Evolutionary conservation across 176 grass and related monocot genomes (phyloP).

Genomic region (Thinopyrum elongatum): DNA sequence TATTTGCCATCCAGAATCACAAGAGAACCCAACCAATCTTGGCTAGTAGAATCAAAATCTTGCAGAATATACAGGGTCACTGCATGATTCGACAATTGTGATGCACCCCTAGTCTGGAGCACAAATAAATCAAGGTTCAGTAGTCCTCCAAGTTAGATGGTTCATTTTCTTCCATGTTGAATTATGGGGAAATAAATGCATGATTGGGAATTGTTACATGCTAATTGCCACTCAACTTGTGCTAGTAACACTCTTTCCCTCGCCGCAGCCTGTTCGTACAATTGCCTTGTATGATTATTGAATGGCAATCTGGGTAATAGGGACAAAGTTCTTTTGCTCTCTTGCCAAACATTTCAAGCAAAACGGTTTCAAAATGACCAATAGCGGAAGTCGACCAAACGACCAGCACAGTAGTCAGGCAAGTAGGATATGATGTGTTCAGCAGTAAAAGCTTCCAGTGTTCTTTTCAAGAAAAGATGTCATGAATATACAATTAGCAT

Average conservation of each 20-base stretch:
- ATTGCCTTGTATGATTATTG: neutral
- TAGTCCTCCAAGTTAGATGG: too few species aligned
- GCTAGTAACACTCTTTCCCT: too few species aligned
- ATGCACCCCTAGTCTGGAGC: too few species aligned
- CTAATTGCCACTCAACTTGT: too few species aligned
- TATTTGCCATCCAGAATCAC: neutral
- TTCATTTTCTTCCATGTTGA: too few species aligned
- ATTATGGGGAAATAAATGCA: too few species aligned
- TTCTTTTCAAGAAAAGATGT: neutral
- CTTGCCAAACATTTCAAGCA: neutral
- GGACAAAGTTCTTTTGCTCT: neutral
- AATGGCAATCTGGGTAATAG: neutral
- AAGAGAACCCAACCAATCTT: neutral
- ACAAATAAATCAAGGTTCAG: too few species aligned
- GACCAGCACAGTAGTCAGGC: neutral
- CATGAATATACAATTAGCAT: neutral
- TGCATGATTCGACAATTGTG: neutral
- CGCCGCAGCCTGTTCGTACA: neutral
- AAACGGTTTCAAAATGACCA: neutral
- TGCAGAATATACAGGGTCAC: neutral
- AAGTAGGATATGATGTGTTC: slow-evolving; percentile 3
- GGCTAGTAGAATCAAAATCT: neutral
- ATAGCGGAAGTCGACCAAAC: neutral
- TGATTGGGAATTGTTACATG: too few species aligned
- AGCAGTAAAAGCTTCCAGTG: neutral